A percentile compares a stretch with the other conserved stretches of the same genome.
These are phyloP conservation scores for Strigomonas galati DNA, from an alignment of 208 protist genomes.

Conservation along the genomic window DNA sequence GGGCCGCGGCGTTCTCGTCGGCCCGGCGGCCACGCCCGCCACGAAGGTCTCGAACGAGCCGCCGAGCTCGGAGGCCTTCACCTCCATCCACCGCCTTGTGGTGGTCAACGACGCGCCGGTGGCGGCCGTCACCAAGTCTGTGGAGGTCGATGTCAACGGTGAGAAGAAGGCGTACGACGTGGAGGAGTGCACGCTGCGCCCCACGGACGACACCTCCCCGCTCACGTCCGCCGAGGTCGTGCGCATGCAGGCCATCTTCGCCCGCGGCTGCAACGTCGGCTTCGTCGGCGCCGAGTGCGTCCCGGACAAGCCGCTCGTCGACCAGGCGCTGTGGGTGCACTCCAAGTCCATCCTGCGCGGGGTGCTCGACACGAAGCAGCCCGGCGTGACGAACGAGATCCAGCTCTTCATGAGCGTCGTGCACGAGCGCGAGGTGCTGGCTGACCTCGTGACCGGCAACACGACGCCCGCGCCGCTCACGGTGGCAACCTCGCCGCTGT, in stretches of 20 bases:
- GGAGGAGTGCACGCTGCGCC: slow-evolving; percentile 45
- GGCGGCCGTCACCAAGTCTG: slow-evolving; percentile 22
- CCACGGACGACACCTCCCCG: slow-evolving; percentile 3
- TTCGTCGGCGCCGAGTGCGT: slow-evolving; percentile 43
- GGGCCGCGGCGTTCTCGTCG: not conserved
- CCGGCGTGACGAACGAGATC: slow-evolving; percentile 22
- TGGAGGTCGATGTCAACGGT: slow-evolving; percentile 35
- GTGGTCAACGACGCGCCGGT: slow-evolving; percentile 28
- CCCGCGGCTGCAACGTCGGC: slow-evolving; percentile 38
- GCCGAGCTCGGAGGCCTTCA: slow-evolving; percentile 23
- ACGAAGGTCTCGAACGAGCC: not conserved
- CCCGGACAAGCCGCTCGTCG: slow-evolving; percentile 11
- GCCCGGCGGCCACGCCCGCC: not conserved
- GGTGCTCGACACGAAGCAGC: slow-evolving; percentile 16
- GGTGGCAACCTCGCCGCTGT: slow-evolving; percentile 52
- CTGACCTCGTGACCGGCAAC: slow-evolving; percentile 30
- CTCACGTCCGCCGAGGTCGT: slow-evolving; percentile 35
- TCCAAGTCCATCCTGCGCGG: slow-evolving; percentile 28
- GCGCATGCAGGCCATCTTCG: slow-evolving; percentile 35
- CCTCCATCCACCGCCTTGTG: slow-evolving; percentile 42
- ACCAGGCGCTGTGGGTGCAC: slow-evolving; percentile 46
- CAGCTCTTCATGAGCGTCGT: slow-evolving; percentile 50
- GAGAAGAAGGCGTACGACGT: slow-evolving; percentile 45
- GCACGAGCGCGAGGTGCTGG: slow-evolving; percentile 31
- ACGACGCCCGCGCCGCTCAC: slow-evolving; percentile 18